Evolutionary conservation across 2,329 filamentous ascomycete genomes (phyloP).

Genomic region (Trichoderma arundinaceum): DNA sequence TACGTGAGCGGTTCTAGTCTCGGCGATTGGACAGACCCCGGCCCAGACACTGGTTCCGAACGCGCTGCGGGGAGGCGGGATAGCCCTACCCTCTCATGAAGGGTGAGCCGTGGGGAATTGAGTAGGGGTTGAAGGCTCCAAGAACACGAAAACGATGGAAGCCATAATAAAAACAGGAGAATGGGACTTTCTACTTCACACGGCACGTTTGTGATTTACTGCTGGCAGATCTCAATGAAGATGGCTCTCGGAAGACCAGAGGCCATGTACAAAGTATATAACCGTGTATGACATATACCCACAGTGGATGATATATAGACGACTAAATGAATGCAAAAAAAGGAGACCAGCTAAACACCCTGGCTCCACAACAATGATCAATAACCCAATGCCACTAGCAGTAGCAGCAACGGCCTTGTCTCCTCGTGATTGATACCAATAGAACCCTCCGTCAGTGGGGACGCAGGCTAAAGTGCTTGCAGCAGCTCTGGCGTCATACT

Average conservation of each 20-base stretch:
- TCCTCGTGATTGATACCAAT: neutral
- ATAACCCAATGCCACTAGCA: too few relatives aligned
- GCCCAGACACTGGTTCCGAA: constrained; percentile 56
- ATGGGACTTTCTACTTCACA: neutral
- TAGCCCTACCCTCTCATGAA: constrained; percentile 35
- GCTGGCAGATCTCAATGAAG: constrained; percentile 5
- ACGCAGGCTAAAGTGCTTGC: constrained; percentile 14
- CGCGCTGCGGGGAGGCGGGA: constrained; percentile 38
- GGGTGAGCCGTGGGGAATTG: too few relatives aligned
- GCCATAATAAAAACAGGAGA: neutral
- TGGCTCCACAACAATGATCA: neutral
- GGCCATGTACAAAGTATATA: constrained; percentile 7
- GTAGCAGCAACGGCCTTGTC: too few relatives aligned
- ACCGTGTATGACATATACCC: constrained; percentile 22
- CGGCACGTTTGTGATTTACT: neutral
- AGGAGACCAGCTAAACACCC: too few relatives aligned
- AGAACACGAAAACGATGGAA: too few relatives aligned
- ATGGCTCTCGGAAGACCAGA: neutral
- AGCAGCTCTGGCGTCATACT: constrained; percentile 1
- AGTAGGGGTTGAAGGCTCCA: too few relatives aligned
- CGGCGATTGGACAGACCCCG: constrained; percentile 56
- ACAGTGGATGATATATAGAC: constrained; percentile 11
- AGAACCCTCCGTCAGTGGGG: neutral
- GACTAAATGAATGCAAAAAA: neutral
- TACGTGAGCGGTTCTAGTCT: constrained; percentile 60